Evolutionary conservation across 2,329 filamentous ascomycete species (phyloP), one percentile per base, ranked within the genome.

Genomic region (Orbilia oligospora): DNA sequence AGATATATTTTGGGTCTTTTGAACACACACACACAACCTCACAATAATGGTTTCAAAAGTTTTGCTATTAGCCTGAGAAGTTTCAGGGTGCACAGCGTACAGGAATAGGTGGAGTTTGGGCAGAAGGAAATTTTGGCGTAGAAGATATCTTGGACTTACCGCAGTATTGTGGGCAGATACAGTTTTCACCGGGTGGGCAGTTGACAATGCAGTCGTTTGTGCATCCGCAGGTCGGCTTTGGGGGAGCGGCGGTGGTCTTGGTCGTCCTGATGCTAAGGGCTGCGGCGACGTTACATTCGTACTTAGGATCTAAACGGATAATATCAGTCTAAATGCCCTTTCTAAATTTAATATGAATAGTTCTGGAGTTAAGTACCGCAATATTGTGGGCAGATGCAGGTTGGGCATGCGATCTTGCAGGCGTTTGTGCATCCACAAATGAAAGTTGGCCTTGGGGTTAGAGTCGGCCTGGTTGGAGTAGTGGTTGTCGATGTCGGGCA

Each of bases 141-240:
- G 20, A 41, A 16, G 18, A 58, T 20, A 20, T 22, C 24, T 61
- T 44, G 56, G 56, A 61, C 56, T 20, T 58, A 80, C 71, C 77
- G 63, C 77, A 80, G 63, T 56, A 72, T 2, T 24, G 44, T 33
- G 79, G 70, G 36, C 79, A 80, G 30, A 58, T 20, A 9, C 53
- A 58, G 5, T 22, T 14, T 38, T 38, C 8, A 1, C 63, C 67
- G 1, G 48, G 38, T 33, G 53, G 55, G 38, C 77, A 80, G 30
- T 69, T 46, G 12, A 80, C 16, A 12, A 65, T 55, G 56, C 79
- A 80, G 53, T 76, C 75, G 38, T 80, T 80, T 24, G 64, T 55
- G 56, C 79, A 80, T 36, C 79, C 79, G 20, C 79, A 80, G 14
- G 65, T 76, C 20, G 72, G 72, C 36, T 41, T 46, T n/a, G 64